These are phyloP conservation scores for Aspergillus fijiensis DNA, from an alignment of 2,329 filamentous ascomycete species.

Conservation along the genomic window DNA sequence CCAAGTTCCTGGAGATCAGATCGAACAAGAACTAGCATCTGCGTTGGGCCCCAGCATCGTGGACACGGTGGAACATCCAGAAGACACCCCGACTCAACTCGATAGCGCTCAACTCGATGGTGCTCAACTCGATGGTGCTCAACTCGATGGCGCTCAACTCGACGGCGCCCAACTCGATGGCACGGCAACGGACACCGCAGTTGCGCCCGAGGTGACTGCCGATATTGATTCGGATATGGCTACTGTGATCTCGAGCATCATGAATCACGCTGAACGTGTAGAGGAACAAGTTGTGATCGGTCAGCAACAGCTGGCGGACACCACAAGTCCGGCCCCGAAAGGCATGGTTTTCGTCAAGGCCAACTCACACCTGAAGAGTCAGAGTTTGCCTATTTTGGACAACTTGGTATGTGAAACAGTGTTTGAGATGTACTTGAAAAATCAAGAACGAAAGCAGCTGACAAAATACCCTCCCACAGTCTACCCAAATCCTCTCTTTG, in stretches of 20 bases:
- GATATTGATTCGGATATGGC: conserved; percentile 37
- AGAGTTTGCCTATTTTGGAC: conserved; percentile 62
- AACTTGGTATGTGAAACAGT: conserved; percentile 51
- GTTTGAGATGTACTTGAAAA: background rate
- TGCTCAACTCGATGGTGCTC: too few species aligned
- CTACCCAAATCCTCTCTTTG: conserved; percentile 58
- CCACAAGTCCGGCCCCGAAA: conserved; percentile 31
- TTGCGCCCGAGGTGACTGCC: conserved; percentile 22
- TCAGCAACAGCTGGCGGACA: conserved; percentile 33
- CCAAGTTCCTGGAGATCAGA: conserved; percentile 31
- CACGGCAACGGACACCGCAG: conserved; percentile 17
- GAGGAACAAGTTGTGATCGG: conserved; percentile 41
- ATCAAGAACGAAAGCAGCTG: background rate
- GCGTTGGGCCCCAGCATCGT: conserved; percentile 33
- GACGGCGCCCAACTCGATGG: conserved; percentile 7
- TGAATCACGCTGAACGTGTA: conserved; percentile 44
- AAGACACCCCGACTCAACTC: conserved; percentile 22
- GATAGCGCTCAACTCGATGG: too few species aligned
- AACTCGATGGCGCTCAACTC: too few species aligned
- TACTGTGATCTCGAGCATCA: conserved; percentile 44
- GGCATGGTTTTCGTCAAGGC: conserved; percentile 43
- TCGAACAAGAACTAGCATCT: conserved; percentile 39
- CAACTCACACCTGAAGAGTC: conserved; percentile 52
- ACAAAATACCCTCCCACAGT: conserved; percentile 38
- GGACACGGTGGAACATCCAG: conserved; percentile 26